Evolutionary conservation across 768 basidiomycete species (phyloP).

Genomic region (Auricularia heimuer): DNA sequence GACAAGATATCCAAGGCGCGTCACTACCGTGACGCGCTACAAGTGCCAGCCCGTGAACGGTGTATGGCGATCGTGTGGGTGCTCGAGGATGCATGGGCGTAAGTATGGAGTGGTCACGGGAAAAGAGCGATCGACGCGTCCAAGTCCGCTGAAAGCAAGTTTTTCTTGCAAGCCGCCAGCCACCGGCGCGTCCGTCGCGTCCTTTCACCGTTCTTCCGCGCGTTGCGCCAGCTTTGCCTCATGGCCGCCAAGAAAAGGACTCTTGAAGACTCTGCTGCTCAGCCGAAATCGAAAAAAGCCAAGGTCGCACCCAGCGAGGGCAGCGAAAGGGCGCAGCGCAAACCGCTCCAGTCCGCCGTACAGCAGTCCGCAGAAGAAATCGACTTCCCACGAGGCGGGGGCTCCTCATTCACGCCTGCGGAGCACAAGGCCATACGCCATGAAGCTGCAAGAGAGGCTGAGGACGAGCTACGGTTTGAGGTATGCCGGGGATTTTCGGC

Average conservation of each 20-base stretch:
- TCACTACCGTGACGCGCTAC: too few relatives aligned
- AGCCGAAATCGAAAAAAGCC: slow-evolving; percentile 4
- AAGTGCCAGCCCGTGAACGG: too few relatives aligned
- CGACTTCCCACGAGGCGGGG: slow-evolving; percentile 94
- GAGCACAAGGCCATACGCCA: slow-evolving; percentile 80
- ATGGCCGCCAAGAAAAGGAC: slow-evolving; percentile 4
- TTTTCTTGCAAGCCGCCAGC: background rate
- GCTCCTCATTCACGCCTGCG: slow-evolving; percentile 75
- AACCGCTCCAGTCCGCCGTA: background rate
- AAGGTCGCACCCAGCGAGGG: background rate
- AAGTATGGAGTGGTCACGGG: too few relatives aligned
- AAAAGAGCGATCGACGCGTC: too few relatives aligned
- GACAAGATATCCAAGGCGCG: too few relatives aligned
- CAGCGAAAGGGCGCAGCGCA: background rate
- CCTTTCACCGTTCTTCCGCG: background rate
- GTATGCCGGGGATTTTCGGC: slow-evolving; percentile 27
- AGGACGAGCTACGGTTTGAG: slow-evolving; percentile 62
- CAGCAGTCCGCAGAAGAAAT: slow-evolving; percentile 46
- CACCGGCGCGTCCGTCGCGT: background rate
- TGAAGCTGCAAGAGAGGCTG: slow-evolving; percentile 78
- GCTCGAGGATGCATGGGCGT: too few relatives aligned
- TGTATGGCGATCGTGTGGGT: too few relatives aligned
- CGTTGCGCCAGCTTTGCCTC: background rate
- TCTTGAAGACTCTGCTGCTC: background rate
- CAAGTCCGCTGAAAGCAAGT: too few relatives aligned